phyloP scores from a whole-genome alignment of 805 yeast genomes.

The Tetrapisispora pingtungensis region DNA sequence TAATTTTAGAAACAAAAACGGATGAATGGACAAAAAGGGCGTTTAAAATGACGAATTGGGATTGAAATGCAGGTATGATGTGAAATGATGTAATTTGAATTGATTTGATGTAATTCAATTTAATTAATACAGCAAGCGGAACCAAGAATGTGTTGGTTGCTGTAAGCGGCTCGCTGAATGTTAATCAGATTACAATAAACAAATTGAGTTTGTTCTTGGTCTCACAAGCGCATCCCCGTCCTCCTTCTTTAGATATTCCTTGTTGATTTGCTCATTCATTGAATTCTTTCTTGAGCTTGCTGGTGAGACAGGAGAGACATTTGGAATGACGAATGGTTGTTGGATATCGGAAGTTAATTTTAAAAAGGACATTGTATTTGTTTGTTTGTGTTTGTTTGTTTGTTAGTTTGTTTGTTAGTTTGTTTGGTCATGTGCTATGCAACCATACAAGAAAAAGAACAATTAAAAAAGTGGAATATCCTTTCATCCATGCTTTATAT shows the following conservation, averaged over 20 bases:
- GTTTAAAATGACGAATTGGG: no score
- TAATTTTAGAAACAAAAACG: no score
- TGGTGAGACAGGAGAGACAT: conserved; percentile 47
- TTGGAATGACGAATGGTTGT: conserved; percentile 56
- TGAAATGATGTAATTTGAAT: no score
- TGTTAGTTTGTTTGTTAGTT: background rate
- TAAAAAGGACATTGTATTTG: conserved; percentile 30
- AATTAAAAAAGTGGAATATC: background rate
- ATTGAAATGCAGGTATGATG: no score
- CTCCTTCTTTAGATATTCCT: background rate
- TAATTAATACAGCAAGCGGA: no score
- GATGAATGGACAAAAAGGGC: no score
- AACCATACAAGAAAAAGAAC: no score
- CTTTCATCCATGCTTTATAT: conserved; percentile 1
- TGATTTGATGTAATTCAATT: no score
- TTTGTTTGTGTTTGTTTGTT: conserved; percentile 4
- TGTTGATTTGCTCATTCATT: background rate
- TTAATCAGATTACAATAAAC: background rate
- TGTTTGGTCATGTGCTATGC: no score
- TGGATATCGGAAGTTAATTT: conserved; percentile 45
- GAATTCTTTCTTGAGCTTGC: conserved; percentile 28
- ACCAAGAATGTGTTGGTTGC: background rate
- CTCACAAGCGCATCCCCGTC: background rate
- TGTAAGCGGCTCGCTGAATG: no score
- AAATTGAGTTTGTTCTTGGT: conserved; percentile 5